A percentile compares a stretch with the other conserved stretches of the same genome.
Evolutionary conservation across 805 yeast species (phyloP).

Genomic region (Candida ficus): DNA sequence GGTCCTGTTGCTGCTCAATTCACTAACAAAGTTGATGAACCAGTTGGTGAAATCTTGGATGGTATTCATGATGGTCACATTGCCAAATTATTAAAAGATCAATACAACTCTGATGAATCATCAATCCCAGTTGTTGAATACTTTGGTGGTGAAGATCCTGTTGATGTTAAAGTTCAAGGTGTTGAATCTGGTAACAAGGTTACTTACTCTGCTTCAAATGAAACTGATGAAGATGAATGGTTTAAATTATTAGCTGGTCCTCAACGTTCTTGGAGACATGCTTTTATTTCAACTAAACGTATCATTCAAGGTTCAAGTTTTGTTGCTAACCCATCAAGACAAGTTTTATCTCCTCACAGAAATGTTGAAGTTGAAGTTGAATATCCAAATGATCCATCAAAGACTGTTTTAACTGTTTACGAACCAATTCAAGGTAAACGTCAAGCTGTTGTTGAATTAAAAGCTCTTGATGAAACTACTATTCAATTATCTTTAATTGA

Average conservation of each 20-base stretch:
- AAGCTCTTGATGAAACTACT: constrained; percentile 40
- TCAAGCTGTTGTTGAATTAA: constrained; percentile 62
- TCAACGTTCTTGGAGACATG: constrained; percentile 82
- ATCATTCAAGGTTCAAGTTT: constrained; percentile 83
- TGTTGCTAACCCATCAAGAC: constrained; percentile 71
- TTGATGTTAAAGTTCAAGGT: constrained; percentile 29
- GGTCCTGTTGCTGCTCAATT: constrained; percentile 98
- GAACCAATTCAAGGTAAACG: constrained; percentile 71
- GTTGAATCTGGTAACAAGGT: constrained; percentile 29
- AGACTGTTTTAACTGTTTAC: constrained; percentile 56
- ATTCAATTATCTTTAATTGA: constrained; percentile 78
- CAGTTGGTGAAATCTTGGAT: constrained; percentile 87
- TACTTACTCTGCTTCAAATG: constrained; percentile 35
- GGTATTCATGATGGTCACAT: constrained; percentile 89
- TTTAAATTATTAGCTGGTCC: constrained; percentile 76
- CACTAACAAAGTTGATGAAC: constrained; percentile 84
- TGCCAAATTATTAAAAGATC: constrained; percentile 57
- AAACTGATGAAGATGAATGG: constrained; percentile 49
- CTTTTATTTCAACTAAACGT: constrained; percentile 73
- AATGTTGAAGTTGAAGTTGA: constrained; percentile 59
- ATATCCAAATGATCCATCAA: constrained; percentile 43
- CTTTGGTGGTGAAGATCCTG: constrained; percentile 65
- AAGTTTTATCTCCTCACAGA: constrained; percentile 72
- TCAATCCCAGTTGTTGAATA: constrained; percentile 85
- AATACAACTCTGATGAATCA: constrained; percentile 64